Conservation (phyloP, 116 monocot species). For the Trichopus zeylanicus region DNA sequence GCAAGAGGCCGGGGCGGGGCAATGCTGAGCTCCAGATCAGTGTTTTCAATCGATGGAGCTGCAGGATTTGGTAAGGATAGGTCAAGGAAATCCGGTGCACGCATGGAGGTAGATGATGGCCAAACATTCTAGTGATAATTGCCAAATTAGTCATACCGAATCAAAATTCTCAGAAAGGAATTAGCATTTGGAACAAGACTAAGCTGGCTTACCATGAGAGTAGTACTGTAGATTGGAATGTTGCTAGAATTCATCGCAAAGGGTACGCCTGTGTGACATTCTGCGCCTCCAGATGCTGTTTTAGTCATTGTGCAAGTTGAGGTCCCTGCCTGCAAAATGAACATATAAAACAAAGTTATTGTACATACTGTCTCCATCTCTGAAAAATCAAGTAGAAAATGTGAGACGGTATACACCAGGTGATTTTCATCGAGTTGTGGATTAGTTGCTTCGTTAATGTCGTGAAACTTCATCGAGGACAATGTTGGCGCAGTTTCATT, state of each 20-base stretch:
- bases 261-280: background rate
- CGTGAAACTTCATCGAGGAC: background rate
- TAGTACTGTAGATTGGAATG: background rate
- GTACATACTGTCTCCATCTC: background rate
- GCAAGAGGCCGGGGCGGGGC: constrained; percentile 23
- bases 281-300: background rate
- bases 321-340: background rate
- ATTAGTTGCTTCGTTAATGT: background rate
- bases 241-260: background rate
- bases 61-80: background rate
- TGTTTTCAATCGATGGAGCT: constrained; percentile 2
- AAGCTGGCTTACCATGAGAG: background rate
- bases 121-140: too few species aligned
- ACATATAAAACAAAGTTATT: background rate
- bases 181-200: too few species aligned
- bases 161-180: too few species aligned
- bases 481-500: constrained; percentile 1
- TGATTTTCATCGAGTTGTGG: background rate
- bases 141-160: too few species aligned
- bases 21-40: constrained; percentile 32
- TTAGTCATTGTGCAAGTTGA: background rate
- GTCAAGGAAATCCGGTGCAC: constrained; percentile 8
- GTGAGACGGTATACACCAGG: background rate
- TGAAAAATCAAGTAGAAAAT: background rate
- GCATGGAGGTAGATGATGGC: too few species aligned